A percentile compares a stretch with the other conserved stretches of the same genome.
Conservation (phyloP, 1,139 yeast species). For the Casaregolazyma suthepensis region DNA sequence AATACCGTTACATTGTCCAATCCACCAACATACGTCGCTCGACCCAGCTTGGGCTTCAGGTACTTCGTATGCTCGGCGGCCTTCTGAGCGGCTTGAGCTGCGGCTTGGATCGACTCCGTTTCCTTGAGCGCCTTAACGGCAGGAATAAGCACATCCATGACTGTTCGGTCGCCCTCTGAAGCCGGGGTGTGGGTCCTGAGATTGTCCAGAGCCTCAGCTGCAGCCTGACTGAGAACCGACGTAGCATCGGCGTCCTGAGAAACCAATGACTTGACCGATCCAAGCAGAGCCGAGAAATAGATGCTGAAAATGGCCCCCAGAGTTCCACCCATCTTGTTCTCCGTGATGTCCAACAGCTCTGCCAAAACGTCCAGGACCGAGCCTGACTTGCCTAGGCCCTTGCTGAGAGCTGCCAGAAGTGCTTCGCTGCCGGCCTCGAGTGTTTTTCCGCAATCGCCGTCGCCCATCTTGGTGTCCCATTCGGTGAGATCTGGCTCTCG, state of each 20-base stretch:
- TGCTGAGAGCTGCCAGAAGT: constrained; percentile 44
- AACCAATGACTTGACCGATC: constrained; percentile 36
- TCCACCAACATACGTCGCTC: constrained; percentile 79
- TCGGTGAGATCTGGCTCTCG: constrained; percentile 76
- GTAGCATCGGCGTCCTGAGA: constrained; percentile 30
- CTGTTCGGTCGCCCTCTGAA: constrained; percentile 81
- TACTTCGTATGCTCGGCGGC: constrained; percentile 74
- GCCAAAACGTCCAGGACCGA: constrained; percentile 52
- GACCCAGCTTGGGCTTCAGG: constrained; percentile 80
- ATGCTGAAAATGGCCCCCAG: constrained; percentile 92
- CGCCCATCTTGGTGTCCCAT: constrained; percentile 87
- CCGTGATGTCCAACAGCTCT: constrained; percentile 68
- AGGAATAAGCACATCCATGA: constrained; percentile 83
- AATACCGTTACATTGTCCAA: constrained; percentile 28
- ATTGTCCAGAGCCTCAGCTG: constrained; percentile 50
- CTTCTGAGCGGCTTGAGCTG: constrained; percentile 59
- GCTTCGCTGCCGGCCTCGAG: constrained; percentile 76
- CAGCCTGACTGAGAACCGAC: constrained; percentile 38
- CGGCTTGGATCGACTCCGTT: constrained; percentile 48
- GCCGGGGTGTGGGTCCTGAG: constrained; percentile 81
- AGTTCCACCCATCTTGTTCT: constrained; percentile 92
- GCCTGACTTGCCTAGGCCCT: constrained; percentile 38
- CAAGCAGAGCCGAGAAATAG: constrained; percentile 60
- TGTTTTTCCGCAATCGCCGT: constrained; percentile 96
- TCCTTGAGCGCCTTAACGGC: constrained; percentile 58